Base-by-base conservation (phyloP, 805 yeast species). In the Wickerhamomyces ciferrii region DNA sequence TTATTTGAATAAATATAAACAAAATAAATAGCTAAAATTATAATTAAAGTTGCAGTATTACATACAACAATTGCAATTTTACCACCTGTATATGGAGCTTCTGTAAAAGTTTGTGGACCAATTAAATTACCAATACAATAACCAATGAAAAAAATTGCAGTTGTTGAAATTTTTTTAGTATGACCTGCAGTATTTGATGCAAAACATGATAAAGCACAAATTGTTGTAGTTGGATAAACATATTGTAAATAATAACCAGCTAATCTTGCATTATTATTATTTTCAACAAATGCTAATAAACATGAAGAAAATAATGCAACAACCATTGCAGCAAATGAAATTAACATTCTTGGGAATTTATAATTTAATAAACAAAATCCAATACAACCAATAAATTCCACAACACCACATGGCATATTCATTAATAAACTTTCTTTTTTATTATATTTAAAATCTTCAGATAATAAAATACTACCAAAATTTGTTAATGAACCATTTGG, bases 71-170 rank as follows among this genome's bases (percentile, higher is more conserved):
- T 69, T 3, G 79, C 69, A n/a, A 72, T 65, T 48, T 78, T 77
- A 6, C 82, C 84, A 19, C 76, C 75, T 8, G 62, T 62, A 54
- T 83, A 84, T 34, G 62, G 56, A 5, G 88, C 51, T 1, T 72
- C 63, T 5, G 88, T 51, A 66, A 85, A 84, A 19, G 84, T 70
- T 61, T 82, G 87, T 5, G 91, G 88, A 2, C 89, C 90, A 43
- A 82, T 73, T 24, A 85, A 65, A 59, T 81, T 79, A 9, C 87
- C 85, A 39, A 78, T 74, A 37, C 84, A 78, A 58, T 81, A 84
- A 9, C 79, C 83, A 49, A 83, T 71, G 59, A 84, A 71, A 37
- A 73, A 73, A 24, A 80, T 63, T 7, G 83, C 81, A 45, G 77
- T 76, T 27, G 77, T 70, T 4, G 79, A 71, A 52, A 80, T 70